Percentiles rank a stretch among this genome's conserved stretches.
Conservation (phyloP, 2,329 filamentous ascomycete genomes). For the Aspergillus persii region DNA sequence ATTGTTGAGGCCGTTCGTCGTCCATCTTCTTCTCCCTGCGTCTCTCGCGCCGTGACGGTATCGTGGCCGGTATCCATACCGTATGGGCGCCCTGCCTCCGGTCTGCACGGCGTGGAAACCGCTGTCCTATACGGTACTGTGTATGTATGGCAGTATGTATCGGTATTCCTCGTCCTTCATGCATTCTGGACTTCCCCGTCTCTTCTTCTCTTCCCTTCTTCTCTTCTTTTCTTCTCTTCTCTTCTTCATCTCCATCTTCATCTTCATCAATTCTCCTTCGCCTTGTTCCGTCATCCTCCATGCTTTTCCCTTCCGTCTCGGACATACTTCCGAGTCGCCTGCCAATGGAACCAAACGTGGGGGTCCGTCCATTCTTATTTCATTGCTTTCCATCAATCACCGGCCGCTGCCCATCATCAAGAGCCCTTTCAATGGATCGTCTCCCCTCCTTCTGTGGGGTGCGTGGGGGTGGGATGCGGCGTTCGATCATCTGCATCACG, state of each 20-base stretch:
- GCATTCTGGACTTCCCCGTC: too few species aligned
- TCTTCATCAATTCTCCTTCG: not conserved
- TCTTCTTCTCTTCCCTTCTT: not conserved
- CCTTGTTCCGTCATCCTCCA: not conserved
- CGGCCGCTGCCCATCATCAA: not conserved
- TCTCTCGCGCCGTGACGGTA: not conserved
- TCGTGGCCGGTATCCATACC: not conserved
- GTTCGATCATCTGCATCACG: not conserved
- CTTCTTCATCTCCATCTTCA: not conserved
- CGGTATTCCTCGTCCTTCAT: too few species aligned
- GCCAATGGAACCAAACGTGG: not conserved
- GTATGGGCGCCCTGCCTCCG: not conserved
- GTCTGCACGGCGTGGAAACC: not conserved
- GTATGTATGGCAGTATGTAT: not conserved
- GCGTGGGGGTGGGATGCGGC: slow-evolving; percentile 8
- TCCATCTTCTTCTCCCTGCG: not conserved
- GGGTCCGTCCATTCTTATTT: not conserved
- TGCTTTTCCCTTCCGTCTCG: slow-evolving; percentile 2
- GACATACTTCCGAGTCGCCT: not conserved
- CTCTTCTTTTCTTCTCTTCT: not conserved
- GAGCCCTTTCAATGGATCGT: not conserved
- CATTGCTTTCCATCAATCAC: not conserved
- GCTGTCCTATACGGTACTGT: not conserved
- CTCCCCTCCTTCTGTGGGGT: slow-evolving; percentile 12
- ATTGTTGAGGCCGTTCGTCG: not conserved